Conservation (phyloP, 2,329 filamentous ascomycete species). For the Colletotrichum lupini region DNA sequence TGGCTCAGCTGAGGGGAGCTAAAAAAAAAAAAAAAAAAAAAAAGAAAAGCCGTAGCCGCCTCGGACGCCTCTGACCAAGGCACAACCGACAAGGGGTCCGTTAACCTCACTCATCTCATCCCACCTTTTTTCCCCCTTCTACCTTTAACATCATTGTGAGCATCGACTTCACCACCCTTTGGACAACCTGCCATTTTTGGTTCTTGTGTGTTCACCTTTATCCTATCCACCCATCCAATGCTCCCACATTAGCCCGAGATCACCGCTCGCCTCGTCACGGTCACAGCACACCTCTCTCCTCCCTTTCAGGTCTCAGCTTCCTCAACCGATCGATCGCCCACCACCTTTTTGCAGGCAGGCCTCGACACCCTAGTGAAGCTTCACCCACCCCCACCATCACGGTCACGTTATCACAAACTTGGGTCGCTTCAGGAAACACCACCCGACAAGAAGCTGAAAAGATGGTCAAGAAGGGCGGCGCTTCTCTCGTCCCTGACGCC, state of each 20-base stretch:
- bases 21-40: background rate
- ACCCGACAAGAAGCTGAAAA: conserved; percentile 38
- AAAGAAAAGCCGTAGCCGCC: background rate
- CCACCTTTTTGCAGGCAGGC: background rate
- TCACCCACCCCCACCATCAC: background rate
- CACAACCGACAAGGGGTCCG: conserved; percentile 6
- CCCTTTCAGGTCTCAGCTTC: background rate
- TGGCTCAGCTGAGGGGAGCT: background rate
- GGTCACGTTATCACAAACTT: background rate
- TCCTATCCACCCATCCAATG: conserved; percentile 4
- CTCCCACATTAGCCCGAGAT: conserved; percentile 5
- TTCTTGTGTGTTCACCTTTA: background rate
- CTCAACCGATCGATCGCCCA: background rate
- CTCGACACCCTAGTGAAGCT: background rate
- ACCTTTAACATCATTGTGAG: background rate
- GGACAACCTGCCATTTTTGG: background rate
- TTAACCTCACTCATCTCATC: conserved; percentile 27
- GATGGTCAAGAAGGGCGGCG: conserved; percentile 59
- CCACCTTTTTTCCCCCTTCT: conserved; percentile 15
- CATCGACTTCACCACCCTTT: background rate
- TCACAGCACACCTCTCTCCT: background rate
- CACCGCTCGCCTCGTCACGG: conserved; percentile 9
- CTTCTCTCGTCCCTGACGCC: conserved; percentile 70
- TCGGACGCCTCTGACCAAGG: background rate
- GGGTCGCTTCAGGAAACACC: background rate